Evolutionary conservation across 1,139 yeast species (phyloP).

Genomic region (Taphrina betulina): DNA sequence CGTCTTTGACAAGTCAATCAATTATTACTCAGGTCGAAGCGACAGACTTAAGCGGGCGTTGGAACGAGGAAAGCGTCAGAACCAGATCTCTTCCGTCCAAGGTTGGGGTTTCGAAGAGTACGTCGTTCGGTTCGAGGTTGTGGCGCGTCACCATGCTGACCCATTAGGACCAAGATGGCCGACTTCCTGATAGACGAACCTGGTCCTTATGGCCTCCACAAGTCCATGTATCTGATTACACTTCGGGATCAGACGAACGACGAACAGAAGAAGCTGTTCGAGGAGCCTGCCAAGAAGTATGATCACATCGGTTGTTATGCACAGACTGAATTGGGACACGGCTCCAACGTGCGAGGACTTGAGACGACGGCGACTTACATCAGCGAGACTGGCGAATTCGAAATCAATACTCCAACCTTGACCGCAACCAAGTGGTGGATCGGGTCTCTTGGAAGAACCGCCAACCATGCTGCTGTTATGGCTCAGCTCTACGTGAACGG

Average conservation of each 20-base stretch:
- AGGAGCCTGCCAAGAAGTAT: slow-evolving; percentile 20
- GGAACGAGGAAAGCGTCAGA: slow-evolving; percentile 29
- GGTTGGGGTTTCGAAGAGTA: slow-evolving; percentile 26
- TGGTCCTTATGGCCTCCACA: slow-evolving; percentile 33
- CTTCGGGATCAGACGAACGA: slow-evolving; percentile 29
- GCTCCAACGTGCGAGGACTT: slow-evolving; percentile 87
- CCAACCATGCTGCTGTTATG: slow-evolving; percentile 77
- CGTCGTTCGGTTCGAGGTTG: too few species aligned
- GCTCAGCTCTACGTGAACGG: slow-evolving; percentile 68
- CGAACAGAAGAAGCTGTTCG: slow-evolving; percentile 25
- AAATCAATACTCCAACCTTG: slow-evolving; percentile 79
- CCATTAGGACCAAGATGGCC: slow-evolving; percentile 20
- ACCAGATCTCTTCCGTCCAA: slow-evolving; percentile 28
- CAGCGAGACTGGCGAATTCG: slow-evolving; percentile 61
- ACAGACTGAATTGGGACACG: slow-evolving; percentile 94
- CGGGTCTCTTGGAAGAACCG: slow-evolving; percentile 94
- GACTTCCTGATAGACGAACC: slow-evolving; percentile 31
- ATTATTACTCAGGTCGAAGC: slow-evolving; percentile 27
- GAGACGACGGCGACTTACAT: slow-evolving; percentile 88
- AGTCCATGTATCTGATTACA: slow-evolving; percentile 32
- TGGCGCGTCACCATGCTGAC: too few species aligned
- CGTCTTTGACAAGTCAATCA: slow-evolving; percentile 27
- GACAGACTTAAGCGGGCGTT: slow-evolving; percentile 32
- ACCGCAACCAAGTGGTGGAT: slow-evolving; percentile 99
- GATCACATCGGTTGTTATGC: slow-evolving; percentile 69